Percentiles rank a stretch among this genome's conserved stretches.
Conservation (phyloP, 805 yeast genomes). For the Candida pini region DNA sequence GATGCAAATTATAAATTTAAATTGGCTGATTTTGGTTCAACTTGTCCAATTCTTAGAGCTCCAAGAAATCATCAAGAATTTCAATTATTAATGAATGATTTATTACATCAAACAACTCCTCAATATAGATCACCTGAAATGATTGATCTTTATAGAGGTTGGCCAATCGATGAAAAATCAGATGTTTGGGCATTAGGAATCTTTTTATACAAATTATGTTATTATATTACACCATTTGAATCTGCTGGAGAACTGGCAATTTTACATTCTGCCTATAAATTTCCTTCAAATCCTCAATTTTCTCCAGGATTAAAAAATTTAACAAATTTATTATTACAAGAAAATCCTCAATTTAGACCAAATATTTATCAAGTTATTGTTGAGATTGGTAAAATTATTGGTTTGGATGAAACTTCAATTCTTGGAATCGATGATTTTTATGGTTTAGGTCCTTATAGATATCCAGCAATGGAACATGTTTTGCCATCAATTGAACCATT, state of each 20-base stretch:
- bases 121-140: conserved; percentile 95
- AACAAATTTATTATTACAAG: conserved; percentile 74
- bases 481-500: conserved; percentile 26
- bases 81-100: conserved; percentile 74
- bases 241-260: conserved; percentile 82
- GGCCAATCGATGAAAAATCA: conserved; percentile 84
- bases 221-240: conserved; percentile 93
- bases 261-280: conserved; percentile 73
- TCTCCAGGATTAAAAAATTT: conserved; percentile 69
- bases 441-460: conserved; percentile 25
- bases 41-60: conserved; percentile 62
- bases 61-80: conserved; percentile 73
- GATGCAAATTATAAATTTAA: conserved; percentile 66
- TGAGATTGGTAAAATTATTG: conserved; percentile 57
- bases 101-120: conserved; percentile 88
- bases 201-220: conserved; percentile 82
- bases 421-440: conserved; percentile 30
- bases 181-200: conserved; percentile 98
- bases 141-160: conserved; percentile 79
- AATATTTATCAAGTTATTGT: conserved; percentile 74
- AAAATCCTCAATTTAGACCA: conserved; percentile 78
- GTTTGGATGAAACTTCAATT: conserved; percentile 36
- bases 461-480: conserved; percentile 23
- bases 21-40: conserved; percentile 91
- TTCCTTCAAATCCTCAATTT: conserved; percentile 64